These are phyloP conservation scores for Aegilops bicornis DNA, from an alignment of 176 grass and related monocot species.

Conservation along the genomic window DNA sequence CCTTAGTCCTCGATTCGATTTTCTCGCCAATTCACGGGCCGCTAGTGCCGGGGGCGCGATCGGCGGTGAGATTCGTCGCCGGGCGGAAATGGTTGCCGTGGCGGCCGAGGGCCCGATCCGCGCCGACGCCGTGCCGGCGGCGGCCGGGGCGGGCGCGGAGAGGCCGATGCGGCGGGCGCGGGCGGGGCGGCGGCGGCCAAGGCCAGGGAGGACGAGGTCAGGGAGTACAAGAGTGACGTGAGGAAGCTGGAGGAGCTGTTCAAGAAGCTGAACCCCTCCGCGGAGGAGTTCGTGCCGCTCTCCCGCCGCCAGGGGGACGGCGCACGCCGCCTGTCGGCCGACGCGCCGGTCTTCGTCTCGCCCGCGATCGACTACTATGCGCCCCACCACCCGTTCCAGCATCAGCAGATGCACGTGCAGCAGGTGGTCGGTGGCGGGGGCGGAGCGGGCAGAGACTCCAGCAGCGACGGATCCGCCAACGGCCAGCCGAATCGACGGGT, in stretches of 20 bases:
- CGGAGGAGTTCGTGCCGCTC: constrained; percentile 77
- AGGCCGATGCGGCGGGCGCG: background rate
- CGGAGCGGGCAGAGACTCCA: constrained; percentile 50
- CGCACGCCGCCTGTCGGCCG: constrained; percentile 33
- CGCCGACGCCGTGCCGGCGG: constrained; percentile 33
- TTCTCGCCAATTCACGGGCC: constrained; percentile 18
- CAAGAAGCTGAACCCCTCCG: constrained; percentile 87
- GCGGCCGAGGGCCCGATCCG: constrained; percentile 44
- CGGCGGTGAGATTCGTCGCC: constrained; percentile 7
- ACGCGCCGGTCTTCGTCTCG: constrained; percentile 49
- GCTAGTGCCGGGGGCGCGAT: constrained; percentile 27
- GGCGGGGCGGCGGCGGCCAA: background rate
- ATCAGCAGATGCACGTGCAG: constrained; percentile 45
- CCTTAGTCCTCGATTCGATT: constrained; percentile 32
- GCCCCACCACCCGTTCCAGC: constrained; percentile 26
- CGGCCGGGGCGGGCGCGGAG: background rate
- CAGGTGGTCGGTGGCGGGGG: constrained; percentile 37
- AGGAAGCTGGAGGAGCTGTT: constrained; percentile 81
- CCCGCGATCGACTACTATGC: constrained; percentile 50
- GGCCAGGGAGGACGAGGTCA: constrained; percentile 50
- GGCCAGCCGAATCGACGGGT: constrained; percentile 66
- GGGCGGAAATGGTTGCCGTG: constrained; percentile 51
- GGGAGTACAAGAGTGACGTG: constrained; percentile 67
- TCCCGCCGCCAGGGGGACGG: constrained; percentile 32
- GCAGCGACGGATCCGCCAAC: constrained; percentile 71